Conservation (phyloP, 345 rosid species). For the Mercurialis annua region DNA sequence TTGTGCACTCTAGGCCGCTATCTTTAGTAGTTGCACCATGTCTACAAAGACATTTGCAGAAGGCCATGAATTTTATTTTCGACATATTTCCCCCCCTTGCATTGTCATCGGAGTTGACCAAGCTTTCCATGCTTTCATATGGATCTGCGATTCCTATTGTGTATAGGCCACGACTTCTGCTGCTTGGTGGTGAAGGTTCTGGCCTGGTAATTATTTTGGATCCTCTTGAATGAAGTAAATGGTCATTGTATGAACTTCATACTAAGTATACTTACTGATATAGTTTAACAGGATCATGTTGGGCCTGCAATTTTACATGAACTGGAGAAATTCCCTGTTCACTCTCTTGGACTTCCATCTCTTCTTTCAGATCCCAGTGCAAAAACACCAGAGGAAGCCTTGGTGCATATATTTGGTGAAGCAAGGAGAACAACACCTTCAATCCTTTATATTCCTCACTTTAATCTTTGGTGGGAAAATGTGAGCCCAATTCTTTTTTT, state of each 20-base stretch:
- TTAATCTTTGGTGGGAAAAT: conserved; percentile 97
- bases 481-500: conserved; percentile 45
- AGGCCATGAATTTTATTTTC: conserved; percentile 63
- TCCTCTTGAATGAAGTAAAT: conserved; percentile 21
- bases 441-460: conserved; percentile 83
- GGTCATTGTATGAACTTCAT: conserved; percentile 27
- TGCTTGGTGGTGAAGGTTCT: conserved; percentile 79
- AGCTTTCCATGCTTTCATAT: conserved; percentile 89
- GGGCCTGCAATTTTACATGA: conserved; percentile 98
- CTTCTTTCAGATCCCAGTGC: conserved; percentile 99
- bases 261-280: conserved; percentile 68
- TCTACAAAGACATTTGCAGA: conserved; percentile 73
- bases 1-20: conserved; percentile 93
- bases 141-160: conserved; percentile 93
- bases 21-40: conserved; percentile 93
- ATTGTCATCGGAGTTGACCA: conserved; percentile 65
- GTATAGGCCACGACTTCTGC: conserved; percentile 89
- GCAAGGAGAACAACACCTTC: conserved; percentile 97
- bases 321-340: conserved; percentile 95
- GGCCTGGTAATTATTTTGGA: conserved; percentile 79
- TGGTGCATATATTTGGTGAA: conserved; percentile 98
- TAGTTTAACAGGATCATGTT: conserved; percentile 93
- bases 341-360: conserved; percentile 94
- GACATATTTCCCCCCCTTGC: conserved; percentile 74
- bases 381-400: conserved; percentile 96